Evolutionary conservation across 2,329 filamentous ascomycete species (phyloP).

Genomic region (Aureobasidium mangrovei): DNA sequence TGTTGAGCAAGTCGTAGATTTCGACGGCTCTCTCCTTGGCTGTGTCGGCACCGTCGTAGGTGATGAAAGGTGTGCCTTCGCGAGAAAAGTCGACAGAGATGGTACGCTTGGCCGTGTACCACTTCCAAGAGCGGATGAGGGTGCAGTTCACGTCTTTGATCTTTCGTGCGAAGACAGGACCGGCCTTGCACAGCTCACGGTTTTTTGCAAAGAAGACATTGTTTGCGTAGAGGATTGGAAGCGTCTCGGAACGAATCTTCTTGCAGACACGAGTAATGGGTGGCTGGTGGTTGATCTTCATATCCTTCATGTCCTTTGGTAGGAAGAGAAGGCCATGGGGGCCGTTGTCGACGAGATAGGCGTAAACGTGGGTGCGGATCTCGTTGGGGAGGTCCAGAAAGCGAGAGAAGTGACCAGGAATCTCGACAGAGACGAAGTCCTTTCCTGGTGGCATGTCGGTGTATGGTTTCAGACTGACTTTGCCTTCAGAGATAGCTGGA

Average conservation of each 20-base stretch:
- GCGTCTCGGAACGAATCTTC: neutral
- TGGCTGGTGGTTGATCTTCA: neutral
- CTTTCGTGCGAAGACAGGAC: neutral
- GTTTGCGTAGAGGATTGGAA: neutral
- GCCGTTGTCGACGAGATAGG: neutral
- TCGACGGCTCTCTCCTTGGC: neutral
- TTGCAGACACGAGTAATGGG: slow-evolving; percentile 6
- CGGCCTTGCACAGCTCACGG: neutral
- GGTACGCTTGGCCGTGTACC: neutral
- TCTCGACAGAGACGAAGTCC: neutral
- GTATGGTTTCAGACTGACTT: neutral
- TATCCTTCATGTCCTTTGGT: neutral
- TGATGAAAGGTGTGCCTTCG: neutral
- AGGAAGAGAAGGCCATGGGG: neutral
- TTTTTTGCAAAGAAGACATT: neutral
- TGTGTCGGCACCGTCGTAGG: neutral
- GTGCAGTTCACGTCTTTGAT: neutral
- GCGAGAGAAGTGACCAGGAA: neutral
- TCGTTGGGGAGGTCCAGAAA: slow-evolving; percentile 1
- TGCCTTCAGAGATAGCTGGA: neutral
- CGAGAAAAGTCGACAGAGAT: neutral
- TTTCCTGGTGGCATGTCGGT: neutral
- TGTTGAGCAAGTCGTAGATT: neutral
- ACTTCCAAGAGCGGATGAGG: neutral
- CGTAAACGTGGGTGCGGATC: neutral